These are phyloP conservation scores for Phytophthora fragariaefolia DNA, from an alignment of 352 stramenopile species.

Conservation along the genomic window DNA sequence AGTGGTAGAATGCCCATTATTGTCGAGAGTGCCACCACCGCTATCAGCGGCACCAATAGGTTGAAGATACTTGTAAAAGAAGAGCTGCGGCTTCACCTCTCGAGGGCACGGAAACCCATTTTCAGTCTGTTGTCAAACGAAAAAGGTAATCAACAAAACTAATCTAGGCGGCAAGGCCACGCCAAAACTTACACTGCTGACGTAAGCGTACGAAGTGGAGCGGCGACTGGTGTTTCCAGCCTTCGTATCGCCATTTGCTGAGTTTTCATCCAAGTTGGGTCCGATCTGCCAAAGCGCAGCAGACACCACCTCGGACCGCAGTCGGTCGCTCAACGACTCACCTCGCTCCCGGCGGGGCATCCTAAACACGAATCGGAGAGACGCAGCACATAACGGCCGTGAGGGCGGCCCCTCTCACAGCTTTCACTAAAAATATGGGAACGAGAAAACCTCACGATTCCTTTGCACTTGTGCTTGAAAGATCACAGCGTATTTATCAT, in stretches of 20 bases:
- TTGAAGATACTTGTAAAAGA: slow-evolving; percentile 89
- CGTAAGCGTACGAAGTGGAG: not conserved
- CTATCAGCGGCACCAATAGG: slow-evolving; percentile 40
- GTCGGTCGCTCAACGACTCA: slow-evolving; percentile 57
- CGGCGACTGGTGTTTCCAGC: not conserved
- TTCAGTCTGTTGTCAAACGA: slow-evolving; percentile 3
- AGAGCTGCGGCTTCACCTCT: slow-evolving; percentile 60
- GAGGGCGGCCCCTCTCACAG: not conserved
- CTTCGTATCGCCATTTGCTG: slow-evolving; percentile 7
- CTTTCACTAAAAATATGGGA: slow-evolving; percentile 3
- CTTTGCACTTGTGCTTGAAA: not conserved
- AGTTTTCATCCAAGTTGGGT: slow-evolving; percentile 3
- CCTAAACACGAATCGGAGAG: not conserved
- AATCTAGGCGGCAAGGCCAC: not conserved
- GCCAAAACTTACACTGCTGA: slow-evolving; percentile 12
- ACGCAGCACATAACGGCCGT: not conserved
- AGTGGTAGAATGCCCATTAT: not conserved
- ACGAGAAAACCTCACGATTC: not conserved
- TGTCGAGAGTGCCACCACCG: not conserved
- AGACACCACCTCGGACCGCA: slow-evolving; percentile 55
- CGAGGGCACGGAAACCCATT: slow-evolving; percentile 29
- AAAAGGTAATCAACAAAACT: not conserved
- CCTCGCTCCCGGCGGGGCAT: slow-evolving; percentile 31
- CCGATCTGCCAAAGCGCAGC: slow-evolving; percentile 24
- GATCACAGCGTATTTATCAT: not conserved